Percentiles rank a stretch among this genome's conserved stretches.
Conservation (phyloP, 2,329 filamentous ascomycete species). For the Penicillium paneum region DNA sequence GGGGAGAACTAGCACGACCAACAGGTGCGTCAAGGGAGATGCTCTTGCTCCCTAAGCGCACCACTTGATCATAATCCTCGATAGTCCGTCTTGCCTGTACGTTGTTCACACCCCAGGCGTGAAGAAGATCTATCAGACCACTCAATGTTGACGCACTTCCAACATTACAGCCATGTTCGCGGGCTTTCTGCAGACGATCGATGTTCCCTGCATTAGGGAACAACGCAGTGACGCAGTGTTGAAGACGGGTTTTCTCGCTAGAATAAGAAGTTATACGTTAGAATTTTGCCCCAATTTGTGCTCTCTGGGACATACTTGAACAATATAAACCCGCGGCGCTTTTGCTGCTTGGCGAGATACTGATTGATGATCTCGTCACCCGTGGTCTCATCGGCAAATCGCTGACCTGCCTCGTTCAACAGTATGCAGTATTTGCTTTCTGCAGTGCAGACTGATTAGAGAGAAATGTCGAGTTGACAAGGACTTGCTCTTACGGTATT, state of each 20-base stretch:
- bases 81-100: conserved; percentile 19
- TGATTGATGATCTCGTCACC: conserved; percentile 31
- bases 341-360: conserved; percentile 27
- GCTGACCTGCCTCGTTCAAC: conserved; percentile 21
- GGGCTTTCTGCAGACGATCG: conserved; percentile 27
- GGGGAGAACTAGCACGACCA: conserved; percentile 14
- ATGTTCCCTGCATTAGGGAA: conserved; percentile 28
- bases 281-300: background rate
- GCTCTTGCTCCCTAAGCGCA: conserved; percentile 10
- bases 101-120: conserved; percentile 23
- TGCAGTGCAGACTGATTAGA: conserved; percentile 5
- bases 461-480: background rate
- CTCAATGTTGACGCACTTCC: conserved; percentile 18
- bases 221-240: conserved; percentile 21
- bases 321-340: conserved; percentile 25
- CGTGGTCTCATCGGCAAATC: conserved; percentile 26
- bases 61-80: conserved; percentile 19
- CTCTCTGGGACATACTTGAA: conserved; percentile 18
- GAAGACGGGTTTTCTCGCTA: conserved; percentile 23
- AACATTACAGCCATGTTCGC: conserved; percentile 27
- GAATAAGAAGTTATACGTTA: background rate
- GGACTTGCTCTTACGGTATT: conserved; percentile 22
- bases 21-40: conserved; percentile 16
- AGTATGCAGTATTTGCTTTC: conserved; percentile 28
- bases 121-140: conserved; percentile 16